Evolutionary conservation across 2,329 filamentous ascomycete species (phyloP).

Genomic region (Diaporthe destruens): DNA sequence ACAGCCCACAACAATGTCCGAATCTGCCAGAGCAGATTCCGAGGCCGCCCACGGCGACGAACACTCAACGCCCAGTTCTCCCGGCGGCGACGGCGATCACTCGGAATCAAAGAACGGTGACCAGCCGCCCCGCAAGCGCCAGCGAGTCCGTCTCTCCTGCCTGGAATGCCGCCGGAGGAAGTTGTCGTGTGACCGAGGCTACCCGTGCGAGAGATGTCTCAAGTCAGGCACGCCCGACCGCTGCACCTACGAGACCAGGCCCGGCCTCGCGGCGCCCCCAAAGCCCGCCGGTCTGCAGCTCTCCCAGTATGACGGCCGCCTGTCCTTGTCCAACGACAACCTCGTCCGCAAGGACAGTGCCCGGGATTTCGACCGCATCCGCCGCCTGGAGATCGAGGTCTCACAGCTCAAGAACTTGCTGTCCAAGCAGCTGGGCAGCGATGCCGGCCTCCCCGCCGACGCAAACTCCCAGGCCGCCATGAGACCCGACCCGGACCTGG

Average conservation of each 20-base stretch:
- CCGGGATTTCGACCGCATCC: slow-evolving; percentile 70
- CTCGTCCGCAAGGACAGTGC: slow-evolving; percentile 55
- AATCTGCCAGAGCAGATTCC: slow-evolving; percentile 35
- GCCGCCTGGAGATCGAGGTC: slow-evolving; percentile 70
- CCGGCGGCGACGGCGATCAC: slow-evolving; percentile 44
- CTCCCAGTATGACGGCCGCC: slow-evolving; percentile 59
- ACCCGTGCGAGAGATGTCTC: slow-evolving; percentile 72
- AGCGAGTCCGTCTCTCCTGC: slow-evolving; percentile 70
- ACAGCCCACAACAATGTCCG: slow-evolving; percentile 36
- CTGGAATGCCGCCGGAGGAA: slow-evolving; percentile 72
- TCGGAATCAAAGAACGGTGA: slow-evolving; percentile 48
- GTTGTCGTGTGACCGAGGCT: slow-evolving; percentile 71
- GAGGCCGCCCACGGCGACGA: slow-evolving; percentile 37
- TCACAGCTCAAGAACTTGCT: slow-evolving; percentile 67
- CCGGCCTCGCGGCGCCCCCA: slow-evolving; percentile 52
- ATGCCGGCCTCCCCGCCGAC: slow-evolving; percentile 45
- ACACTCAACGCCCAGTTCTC: slow-evolving; percentile 39
- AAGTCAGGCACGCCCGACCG: slow-evolving; percentile 72
- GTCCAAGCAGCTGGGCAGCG: slow-evolving; percentile 53
- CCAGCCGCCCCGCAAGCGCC: slow-evolving; percentile 65
- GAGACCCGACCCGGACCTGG: slow-evolving; percentile 43
- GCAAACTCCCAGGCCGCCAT: slow-evolving; percentile 43
- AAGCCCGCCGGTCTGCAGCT: slow-evolving; percentile 65
- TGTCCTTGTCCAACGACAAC: slow-evolving; percentile 56
- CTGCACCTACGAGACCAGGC: slow-evolving; percentile 69